Base-by-base conservation (phyloP, 1,139 yeast genomes). In the Nakaseomyces kungkrabaensis region DNA sequence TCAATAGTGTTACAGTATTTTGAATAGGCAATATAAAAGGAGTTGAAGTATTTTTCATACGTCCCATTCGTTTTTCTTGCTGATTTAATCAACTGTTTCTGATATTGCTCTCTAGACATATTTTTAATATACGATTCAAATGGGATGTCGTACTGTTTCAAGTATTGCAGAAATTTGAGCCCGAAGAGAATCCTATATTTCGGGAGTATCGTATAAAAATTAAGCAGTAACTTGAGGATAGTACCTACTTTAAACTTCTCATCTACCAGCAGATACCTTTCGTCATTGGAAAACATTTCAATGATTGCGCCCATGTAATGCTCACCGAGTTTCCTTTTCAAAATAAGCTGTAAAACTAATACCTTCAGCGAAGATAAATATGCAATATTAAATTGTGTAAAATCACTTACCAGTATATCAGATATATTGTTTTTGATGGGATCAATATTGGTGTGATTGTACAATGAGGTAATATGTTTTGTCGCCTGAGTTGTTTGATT, bases 121-220 rank as follows among this genome's bases (percentile, higher is more conserved):
- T 63, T 62, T 37, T 58, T 62, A 33, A 65, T 56, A 44, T 55
- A 64, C 4, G 46, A 32, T n/a, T 53, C 55, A 46, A 60, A 58
- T 7, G 50, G 41, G 11, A 62, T 48, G 11, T 57, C 52, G 46
- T 54, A 63, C 45, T 57, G 59, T 10, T 49, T 47, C 26, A 61
- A 48, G 32, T 65, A 66, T 48, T 66, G 66, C 27, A 62, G 45
- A 50, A 63, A 59, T 49, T 66, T 66, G 37, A 65, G 48, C 2
- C 66, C 66, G 45, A 63, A 60, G 22, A 65, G 50, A 4, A 57
- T 51, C 52, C 59, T 61, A 26, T 50, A 53, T 5, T 51, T 46
- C 7, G 63, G 56, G 33, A 58, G 45, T 10, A 56, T 37, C 3
- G 61, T 52, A 40, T 56, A 63, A 37, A 61, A 52, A 51, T 62